Evolutionary conservation across 306 rosid genomes (phyloP).

Genomic region (Lablab purpureus): DNA sequence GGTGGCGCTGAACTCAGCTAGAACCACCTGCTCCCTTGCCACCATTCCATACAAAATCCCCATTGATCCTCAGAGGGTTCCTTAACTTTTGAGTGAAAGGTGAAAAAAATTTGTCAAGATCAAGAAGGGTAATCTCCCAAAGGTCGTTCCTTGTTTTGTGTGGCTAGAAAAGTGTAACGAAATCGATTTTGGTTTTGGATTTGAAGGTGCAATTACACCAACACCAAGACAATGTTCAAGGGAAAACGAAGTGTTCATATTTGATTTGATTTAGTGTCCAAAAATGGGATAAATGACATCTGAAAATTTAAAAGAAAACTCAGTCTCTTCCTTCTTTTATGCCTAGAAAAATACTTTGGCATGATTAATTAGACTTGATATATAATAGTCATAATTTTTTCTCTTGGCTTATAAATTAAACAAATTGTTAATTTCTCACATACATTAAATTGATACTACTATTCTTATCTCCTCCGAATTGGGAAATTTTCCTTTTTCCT

Average conservation of each 20-base stretch:
- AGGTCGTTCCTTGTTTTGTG: neutral
- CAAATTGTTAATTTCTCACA: neutral
- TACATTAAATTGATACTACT: neutral
- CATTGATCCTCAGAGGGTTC: conserved; percentile 42
- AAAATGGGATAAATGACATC: conserved; percentile 50
- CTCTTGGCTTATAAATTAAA: neutral
- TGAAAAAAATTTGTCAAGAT: neutral
- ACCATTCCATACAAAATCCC: conserved; percentile 67
- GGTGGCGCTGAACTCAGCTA: conserved; percentile 60
- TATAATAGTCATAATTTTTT: neutral
- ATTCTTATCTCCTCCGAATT: neutral
- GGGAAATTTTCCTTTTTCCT: neutral
- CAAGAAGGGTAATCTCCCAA: neutral
- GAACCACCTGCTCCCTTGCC: conserved; percentile 58
- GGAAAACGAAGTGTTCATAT: conserved; percentile 25
- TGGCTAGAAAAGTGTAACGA: conserved; percentile 21
- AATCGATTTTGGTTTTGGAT: conserved; percentile 41
- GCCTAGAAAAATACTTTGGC: neutral
- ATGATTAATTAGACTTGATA: neutral
- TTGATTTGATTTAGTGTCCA: conserved; percentile 44
- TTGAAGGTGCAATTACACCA: conserved; percentile 33
- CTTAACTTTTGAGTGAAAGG: neutral
- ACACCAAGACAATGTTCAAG: conserved; percentile 31
- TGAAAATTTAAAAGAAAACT: conserved; percentile 43
- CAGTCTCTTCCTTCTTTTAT: neutral